These are phyloP conservation scores for Cicer yamashitae DNA, from an alignment of 306 rosid genomes.

Conservation along the genomic window DNA sequence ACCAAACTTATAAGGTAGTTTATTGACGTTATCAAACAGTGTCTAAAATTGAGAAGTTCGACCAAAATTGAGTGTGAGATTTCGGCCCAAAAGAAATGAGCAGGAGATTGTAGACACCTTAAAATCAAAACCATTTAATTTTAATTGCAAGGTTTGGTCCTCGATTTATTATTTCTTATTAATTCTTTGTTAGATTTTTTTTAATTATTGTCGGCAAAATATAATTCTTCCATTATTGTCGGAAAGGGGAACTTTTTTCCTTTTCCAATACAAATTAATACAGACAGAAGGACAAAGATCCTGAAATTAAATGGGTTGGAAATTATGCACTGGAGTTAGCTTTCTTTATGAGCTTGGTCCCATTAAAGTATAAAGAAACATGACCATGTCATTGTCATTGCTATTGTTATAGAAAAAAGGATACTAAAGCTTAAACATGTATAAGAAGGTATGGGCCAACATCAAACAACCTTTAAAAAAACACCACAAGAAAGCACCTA, in stretches of 20 bases:
- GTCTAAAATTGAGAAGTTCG: too few relatives aligned
- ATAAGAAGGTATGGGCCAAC: conserved; percentile 56
- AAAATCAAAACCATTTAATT: neutral
- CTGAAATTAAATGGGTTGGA: conserved; percentile 40
- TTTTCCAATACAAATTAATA: conserved; percentile 23
- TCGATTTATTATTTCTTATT: conserved; percentile 11
- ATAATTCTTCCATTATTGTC: conserved; percentile 31
- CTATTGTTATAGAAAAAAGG: conserved; percentile 48
- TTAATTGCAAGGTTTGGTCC: conserved; percentile 13
- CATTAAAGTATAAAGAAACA: conserved; percentile 49
- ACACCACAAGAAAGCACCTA: conserved; percentile 13
- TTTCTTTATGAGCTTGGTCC: conserved; percentile 51
- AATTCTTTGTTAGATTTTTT: too few relatives aligned
- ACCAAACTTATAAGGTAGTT: too few relatives aligned
- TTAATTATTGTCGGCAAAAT: conserved; percentile 4
- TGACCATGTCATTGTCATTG: conserved; percentile 57
- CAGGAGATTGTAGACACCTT: too few relatives aligned
- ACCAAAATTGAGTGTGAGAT: too few relatives aligned
- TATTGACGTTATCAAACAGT: too few relatives aligned
- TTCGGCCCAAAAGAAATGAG: too few relatives aligned
- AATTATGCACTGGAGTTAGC: conserved; percentile 44
- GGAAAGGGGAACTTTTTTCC: neutral
- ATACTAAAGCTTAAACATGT: conserved; percentile 52
- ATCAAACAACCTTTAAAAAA: conserved; percentile 46
- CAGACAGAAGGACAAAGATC: conserved; percentile 44